Percentiles rank a stretch among this genome's conserved stretches.
phyloP scores from a whole-genome alignment of 1,284 basidiomycete genomes.

The Boletus smithii region DNA sequence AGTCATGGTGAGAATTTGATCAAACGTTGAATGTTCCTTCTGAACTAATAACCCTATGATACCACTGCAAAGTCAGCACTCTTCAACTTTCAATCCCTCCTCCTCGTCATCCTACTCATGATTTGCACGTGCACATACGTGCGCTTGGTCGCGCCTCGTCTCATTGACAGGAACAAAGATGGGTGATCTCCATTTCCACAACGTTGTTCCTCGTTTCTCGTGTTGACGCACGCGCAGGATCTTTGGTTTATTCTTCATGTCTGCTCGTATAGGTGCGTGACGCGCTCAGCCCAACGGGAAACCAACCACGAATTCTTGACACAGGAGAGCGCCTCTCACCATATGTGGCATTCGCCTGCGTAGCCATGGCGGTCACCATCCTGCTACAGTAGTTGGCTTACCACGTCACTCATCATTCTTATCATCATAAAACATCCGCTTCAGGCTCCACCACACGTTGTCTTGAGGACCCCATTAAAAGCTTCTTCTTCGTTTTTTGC shows the following conservation, averaged over 20 bases:
- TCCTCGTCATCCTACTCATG: constrained; percentile 88
- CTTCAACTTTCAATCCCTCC: constrained; percentile 96
- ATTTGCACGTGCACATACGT: constrained; percentile 98
- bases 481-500: no score
- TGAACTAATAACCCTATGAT: constrained; percentile 4
- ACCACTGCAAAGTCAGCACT: constrained; percentile 76
- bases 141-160: constrained; percentile 81
- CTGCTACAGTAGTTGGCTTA: constrained; percentile 48
- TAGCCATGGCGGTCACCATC: constrained; percentile 74
- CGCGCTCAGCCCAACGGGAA: background rate
- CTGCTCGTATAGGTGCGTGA: constrained; percentile 80
- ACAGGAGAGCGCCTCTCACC: constrained; percentile 79
- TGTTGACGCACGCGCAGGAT: constrained; percentile 51
- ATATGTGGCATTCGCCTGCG: constrained; percentile 77
- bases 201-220: background rate
- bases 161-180: constrained; percentile 92
- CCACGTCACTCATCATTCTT: no score
- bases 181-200: constrained; percentile 57
- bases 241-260: constrained; percentile 90
- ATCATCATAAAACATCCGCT: no score
- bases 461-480: no score
- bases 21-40: no score
- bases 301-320: background rate
- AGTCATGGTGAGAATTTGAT: constrained; percentile 20
- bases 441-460: no score